Evolutionary conservation across 306 rosid species (phyloP), one percentile per base, ranked within the genome.

Genomic region (Prunus campanulata): DNA sequence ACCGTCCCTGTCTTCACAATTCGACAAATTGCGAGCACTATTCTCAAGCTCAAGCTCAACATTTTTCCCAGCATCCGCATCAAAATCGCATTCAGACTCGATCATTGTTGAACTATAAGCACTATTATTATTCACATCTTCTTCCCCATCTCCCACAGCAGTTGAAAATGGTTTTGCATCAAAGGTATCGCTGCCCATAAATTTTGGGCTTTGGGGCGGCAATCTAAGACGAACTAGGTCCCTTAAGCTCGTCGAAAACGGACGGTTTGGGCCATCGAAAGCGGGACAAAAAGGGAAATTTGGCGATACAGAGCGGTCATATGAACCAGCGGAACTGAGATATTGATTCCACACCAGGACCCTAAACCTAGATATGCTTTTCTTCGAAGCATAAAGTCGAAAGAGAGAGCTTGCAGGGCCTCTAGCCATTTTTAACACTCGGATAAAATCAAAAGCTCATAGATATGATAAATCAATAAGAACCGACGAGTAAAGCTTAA

Each of bases 361-460:
- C 75, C 85, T 85, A 68, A 75, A 32, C 67, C 77, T 81, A 15
- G 87, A 83, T 55, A 77, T 65, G 80, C 62, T 62, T 77, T 80
- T 90, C 79, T 86, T 85, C 24, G 85, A 85, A 30, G 79, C 79
- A 77, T 51, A 87, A 50, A 78, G 19, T 70, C 86, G 74, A 60
- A 91, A 75, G 61, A 89, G 74, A 56, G 85, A 79, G 63, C 85
- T 74, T 65, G 84, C 83, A 71, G 84, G 76, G 60, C 88, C 91
- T 85, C 85, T 86, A 9, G 90, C 88, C 97, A 93, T 90, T 86
- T 70, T 50, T 81, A 64, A 48, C 72, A 46, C 76, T 54, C 42
- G 10, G 47, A 24, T 3, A 50, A 39, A 50, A 46, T 27, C 24
- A 63, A 13, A 65, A 27, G 29, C 54, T 62, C 47, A 62, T 29